Base-by-base conservation (phyloP, 306 rosid species). In the Begonia loranthoides region DNA sequence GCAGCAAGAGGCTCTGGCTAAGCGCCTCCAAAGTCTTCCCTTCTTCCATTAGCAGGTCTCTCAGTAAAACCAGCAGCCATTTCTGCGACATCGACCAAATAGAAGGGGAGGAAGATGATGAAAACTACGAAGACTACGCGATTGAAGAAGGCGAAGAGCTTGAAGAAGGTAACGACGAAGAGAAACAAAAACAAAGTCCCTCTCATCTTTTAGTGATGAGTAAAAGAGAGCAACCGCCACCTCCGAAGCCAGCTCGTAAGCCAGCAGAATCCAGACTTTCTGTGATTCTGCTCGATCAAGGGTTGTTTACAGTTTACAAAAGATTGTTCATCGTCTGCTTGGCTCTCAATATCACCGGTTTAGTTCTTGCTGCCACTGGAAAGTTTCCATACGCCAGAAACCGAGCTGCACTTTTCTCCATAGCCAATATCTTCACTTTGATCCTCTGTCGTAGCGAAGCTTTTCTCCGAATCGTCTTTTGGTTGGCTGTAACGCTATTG, bases 371-470 rank as follows among this genome's bases (percentile, higher is more conserved):
- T 10, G 67, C 66, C 45, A 43, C 59, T 4, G 76, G 82, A 13
- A 11, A 46, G 5, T 72, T 77, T 59, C 66, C 67, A 19, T 77
- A 77, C 56, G 94, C 63, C 2, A 72, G 68, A 52, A 53, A 38
- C 8, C 74, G 21, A 48, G 76, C 85, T n/a, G 13, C 76, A 6
- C 50, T 77, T 7, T 79, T 83, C 72, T 77, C 94, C 16, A 74
- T 79, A 46, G 78, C 69, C 0, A 83, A 83, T 70, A 72, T 83
- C 57, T 66, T 79, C 2, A 74, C 82, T 52, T 66, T 77, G 53
- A 67, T 75, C 15, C 66, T 83, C 0, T 77, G 85, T 50, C 54
- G 94, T 39, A 83, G 85, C 51, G 87, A 83, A 49, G 84, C 66
- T 1, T 55, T 44, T 6, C 48, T 79, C 45, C 55, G 94, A 36